Percentiles rank a stretch among this genome's conserved stretches.
phyloP scores from a whole-genome alignment of 2,329 filamentous ascomycete species.

The Cytospora mali region DNA sequence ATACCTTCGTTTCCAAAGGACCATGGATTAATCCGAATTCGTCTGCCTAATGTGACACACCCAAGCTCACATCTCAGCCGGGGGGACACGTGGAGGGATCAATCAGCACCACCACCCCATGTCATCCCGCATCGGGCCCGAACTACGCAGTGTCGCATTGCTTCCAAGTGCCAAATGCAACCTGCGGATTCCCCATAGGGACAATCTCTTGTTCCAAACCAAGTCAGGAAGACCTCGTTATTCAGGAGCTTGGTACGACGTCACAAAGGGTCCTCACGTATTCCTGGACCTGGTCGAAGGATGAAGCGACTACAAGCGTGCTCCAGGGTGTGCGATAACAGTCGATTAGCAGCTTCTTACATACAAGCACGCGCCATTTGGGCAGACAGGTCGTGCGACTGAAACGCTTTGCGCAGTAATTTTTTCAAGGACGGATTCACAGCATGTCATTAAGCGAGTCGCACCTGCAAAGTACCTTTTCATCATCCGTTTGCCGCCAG shows the following conservation, averaged over 20 bases:
- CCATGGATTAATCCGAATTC: slow-evolving; percentile 6
- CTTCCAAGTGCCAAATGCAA: slow-evolving; percentile 16
- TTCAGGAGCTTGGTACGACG: not conserved
- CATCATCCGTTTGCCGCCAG: not conserved
- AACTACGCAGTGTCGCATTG: slow-evolving; percentile 22
- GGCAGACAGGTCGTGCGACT: not conserved
- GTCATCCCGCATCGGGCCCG: slow-evolving; percentile 21
- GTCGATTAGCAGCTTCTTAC: not conserved
- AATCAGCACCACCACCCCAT: not conserved
- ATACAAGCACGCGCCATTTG: slow-evolving; percentile 2
- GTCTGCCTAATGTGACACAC: slow-evolving; percentile 23
- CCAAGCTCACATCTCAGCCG: slow-evolving; percentile 23
- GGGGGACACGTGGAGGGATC: slow-evolving; percentile 6
- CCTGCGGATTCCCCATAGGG: slow-evolving; percentile 5
- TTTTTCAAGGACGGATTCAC: not conserved
- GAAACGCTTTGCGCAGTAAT: slow-evolving; percentile 10
- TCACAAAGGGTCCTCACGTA: slow-evolving; percentile 14
- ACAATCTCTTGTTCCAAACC: not conserved
- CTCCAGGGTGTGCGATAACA: not conserved
- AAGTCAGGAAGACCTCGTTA: not conserved
- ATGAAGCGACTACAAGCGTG: slow-evolving; percentile 23
- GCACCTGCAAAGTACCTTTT: not conserved
- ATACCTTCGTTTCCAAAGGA: slow-evolving; percentile 7
- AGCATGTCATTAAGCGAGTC: not conserved
- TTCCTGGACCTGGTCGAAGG: slow-evolving; percentile 13